Conservation (phyloP, 164 flowering plant species). For the Berberis vulgaris region DNA sequence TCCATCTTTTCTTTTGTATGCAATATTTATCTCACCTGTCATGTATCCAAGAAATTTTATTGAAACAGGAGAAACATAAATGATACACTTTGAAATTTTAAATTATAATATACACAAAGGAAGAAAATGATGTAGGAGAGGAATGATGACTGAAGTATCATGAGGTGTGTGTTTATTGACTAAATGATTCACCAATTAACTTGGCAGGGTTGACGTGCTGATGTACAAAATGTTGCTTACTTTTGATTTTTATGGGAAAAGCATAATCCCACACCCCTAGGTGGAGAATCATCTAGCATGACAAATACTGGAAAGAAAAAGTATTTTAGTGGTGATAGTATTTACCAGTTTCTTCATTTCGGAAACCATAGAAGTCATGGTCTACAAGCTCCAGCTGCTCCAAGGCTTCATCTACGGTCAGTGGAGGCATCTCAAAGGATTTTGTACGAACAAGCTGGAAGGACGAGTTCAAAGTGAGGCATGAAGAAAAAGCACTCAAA, state of each 20-base stretch:
- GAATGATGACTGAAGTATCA: background rate
- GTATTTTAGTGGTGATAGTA: background rate
- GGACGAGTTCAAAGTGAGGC: background rate
- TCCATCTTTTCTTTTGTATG: conserved; percentile 80
- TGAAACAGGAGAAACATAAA: background rate
- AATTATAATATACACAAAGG: background rate
- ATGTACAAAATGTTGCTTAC: no score
- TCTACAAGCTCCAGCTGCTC: conserved; percentile 81
- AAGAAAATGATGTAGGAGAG: background rate
- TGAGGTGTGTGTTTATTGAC: no score
- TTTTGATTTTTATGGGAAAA: no score
- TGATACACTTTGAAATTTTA: no score
- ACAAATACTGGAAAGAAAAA: background rate
- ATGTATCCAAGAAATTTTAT: conserved; percentile 1
- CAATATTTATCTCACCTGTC: conserved; percentile 78
- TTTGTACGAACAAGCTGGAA: conserved; percentile 85
- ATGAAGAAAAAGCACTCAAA: no score
- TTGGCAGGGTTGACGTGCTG: no score
- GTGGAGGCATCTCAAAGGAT: conserved; percentile 92
- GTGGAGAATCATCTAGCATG: no score
- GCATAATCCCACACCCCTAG: no score
- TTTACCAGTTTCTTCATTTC: conserved; percentile 88
- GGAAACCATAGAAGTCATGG: conserved; percentile 89
- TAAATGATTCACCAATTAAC: no score
- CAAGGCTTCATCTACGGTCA: conserved; percentile 71